Evolutionary conservation across 2,329 filamentous ascomycete species (phyloP).

Genomic region (Hymenoscyphus linearis): DNA sequence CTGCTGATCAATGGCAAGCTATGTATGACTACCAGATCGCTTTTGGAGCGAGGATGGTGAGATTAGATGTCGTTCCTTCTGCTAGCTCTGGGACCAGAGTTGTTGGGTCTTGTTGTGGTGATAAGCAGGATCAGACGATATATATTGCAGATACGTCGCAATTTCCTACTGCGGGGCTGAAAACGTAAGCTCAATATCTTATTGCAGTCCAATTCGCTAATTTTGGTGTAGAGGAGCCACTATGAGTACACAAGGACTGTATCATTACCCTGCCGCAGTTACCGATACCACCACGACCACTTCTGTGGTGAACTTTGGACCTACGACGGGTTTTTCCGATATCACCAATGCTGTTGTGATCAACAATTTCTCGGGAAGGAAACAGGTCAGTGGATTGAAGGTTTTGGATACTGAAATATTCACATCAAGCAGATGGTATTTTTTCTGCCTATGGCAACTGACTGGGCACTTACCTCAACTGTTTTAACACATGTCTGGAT

Average conservation of each 20-base stretch:
- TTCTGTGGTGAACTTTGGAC: slow-evolving; percentile 48
- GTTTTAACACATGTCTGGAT: slow-evolving; percentile 20
- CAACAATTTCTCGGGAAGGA: slow-evolving; percentile 49
- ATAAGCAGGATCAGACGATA: slow-evolving; percentile 44
- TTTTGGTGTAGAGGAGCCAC: slow-evolving; percentile 31
- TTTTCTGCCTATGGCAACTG: slow-evolving; percentile 45
- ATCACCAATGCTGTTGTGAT: slow-evolving; percentile 52
- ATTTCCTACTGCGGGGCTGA: slow-evolving; percentile 50
- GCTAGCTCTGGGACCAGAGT: slow-evolving; percentile 39
- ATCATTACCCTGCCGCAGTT: slow-evolving; percentile 53
- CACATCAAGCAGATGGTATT: slow-evolving; percentile 44
- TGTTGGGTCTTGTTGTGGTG: slow-evolving; percentile 40
- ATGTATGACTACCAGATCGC: slow-evolving; percentile 52
- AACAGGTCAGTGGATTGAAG: slow-evolving; percentile 40
- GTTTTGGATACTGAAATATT: not conserved
- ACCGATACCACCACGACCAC: slow-evolving; percentile 49
- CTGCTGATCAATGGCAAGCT: slow-evolving; percentile 48
- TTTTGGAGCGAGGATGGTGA: slow-evolving; percentile 55
- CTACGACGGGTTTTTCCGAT: slow-evolving; percentile 35
- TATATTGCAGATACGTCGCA: slow-evolving; percentile 47
- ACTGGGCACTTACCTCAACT: slow-evolving; percentile 33
- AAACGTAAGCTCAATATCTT: slow-evolving; percentile 8
- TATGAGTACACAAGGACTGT: slow-evolving; percentile 47
- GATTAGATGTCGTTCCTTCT: slow-evolving; percentile 52
- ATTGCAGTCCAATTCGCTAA: not conserved